Conservation (phyloP, 2,329 filamentous ascomycete genomes). For the Phyllosticta citrichinensis region DNA sequence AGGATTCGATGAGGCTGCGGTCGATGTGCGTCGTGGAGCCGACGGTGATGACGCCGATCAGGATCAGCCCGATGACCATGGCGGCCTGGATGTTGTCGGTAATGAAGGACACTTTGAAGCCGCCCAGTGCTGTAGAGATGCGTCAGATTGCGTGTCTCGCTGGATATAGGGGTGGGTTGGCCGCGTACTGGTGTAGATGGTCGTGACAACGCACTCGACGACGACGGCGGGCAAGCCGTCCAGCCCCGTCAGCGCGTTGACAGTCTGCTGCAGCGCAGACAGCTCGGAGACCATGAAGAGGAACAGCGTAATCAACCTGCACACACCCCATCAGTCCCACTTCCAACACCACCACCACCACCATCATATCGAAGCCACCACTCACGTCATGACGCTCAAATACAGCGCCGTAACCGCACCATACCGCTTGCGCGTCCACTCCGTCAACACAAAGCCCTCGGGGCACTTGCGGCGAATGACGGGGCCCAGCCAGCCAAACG, state of each 20-base stretch:
- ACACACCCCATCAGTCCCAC: neutral
- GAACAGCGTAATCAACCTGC: conserved; percentile 63
- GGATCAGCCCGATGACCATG: conserved; percentile 66
- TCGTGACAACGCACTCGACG: conserved; percentile 67
- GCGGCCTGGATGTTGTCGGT: conserved; percentile 73
- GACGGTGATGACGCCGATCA: conserved; percentile 69
- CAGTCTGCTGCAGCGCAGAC: conserved; percentile 69
- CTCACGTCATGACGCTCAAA: conserved; percentile 60
- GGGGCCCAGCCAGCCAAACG: conserved; percentile 65
- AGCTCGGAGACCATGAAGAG: conserved; percentile 81
- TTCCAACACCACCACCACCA: too few relatives aligned
- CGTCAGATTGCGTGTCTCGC: conserved; percentile 6
- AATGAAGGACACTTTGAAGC: conserved; percentile 74
- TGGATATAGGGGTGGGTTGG: neutral
- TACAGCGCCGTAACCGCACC: conserved; percentile 60
- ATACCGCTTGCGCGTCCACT: conserved; percentile 75
- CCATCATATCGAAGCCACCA: neutral
- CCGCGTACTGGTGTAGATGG: conserved; percentile 66
- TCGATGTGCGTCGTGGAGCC: conserved; percentile 67
- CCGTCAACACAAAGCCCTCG: conserved; percentile 73
- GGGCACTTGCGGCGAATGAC: conserved; percentile 72
- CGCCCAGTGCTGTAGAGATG: conserved; percentile 52
- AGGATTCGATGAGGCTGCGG: conserved; percentile 55
- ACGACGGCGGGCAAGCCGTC: conserved; percentile 67
- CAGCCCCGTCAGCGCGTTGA: conserved; percentile 63